Evolutionary conservation across 1,284 basidiomycete genomes (phyloP).

Genomic region (Xerocomus amazonicus): DNA sequence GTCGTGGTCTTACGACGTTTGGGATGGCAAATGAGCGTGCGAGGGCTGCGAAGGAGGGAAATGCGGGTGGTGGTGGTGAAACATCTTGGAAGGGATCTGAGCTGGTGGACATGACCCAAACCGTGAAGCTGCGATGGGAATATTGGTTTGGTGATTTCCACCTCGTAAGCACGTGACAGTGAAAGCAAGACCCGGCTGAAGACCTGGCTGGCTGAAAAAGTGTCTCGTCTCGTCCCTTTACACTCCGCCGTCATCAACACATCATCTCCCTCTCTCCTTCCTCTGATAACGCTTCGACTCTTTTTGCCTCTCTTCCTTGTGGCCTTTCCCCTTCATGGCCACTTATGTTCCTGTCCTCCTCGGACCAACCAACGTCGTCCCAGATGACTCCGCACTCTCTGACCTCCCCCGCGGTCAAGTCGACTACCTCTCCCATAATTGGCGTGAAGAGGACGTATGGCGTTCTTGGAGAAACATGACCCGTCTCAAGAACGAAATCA

Average conservation of each 20-base stretch:
- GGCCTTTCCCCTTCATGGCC: constrained; percentile 40
- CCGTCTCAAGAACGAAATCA: constrained; percentile 96
- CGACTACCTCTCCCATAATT: constrained; percentile 89
- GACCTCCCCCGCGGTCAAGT: constrained; percentile 71
- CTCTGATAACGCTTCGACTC: not conserved
- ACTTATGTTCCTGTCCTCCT: constrained; percentile 68
- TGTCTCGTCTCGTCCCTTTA: constrained; percentile 10
- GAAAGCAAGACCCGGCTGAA: not conserved
- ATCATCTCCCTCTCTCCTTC: too few species aligned
- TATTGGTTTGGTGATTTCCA: too few species aligned
- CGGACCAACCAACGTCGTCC: constrained; percentile 55
- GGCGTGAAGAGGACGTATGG: constrained; percentile 99
- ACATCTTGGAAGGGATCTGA: not conserved
- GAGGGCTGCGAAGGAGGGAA: constrained; percentile 54
- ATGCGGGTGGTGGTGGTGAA: too few species aligned
- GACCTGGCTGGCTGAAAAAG: not conserved
- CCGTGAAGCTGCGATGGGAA: too few species aligned
- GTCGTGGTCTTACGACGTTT: too few species aligned
- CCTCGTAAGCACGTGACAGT: not conserved
- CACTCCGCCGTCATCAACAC: constrained; percentile 7
- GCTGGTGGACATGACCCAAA: not conserved
- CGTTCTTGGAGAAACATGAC: constrained; percentile 98
- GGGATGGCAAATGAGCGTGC: constrained; percentile 63
- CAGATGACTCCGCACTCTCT: constrained; percentile 65
- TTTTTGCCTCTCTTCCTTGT: not conserved